These are phyloP conservation scores for Mycena metata DNA, from an alignment of 768 basidiomycete species.

Conservation along the genomic window DNA sequence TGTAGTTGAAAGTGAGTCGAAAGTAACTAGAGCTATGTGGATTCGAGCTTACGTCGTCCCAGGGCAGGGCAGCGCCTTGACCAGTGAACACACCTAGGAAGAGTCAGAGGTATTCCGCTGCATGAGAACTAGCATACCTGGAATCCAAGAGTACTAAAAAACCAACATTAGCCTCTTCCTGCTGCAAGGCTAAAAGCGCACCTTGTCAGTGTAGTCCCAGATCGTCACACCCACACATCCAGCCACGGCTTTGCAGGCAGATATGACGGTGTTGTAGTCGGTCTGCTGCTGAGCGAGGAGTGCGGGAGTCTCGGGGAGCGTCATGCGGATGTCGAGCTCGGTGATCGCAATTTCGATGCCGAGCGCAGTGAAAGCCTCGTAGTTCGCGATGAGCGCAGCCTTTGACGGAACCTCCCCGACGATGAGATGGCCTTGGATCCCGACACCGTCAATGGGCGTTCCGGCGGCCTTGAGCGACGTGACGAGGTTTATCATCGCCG, in stretches of 20 bases:
- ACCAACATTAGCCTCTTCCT: background rate
- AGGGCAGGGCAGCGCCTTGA: slow-evolving; percentile 44
- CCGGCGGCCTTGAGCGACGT: slow-evolving; percentile 52
- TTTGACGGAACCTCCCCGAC: slow-evolving; percentile 66
- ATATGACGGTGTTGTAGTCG: slow-evolving; percentile 70
- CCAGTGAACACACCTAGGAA: slow-evolving; percentile 41
- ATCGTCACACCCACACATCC: slow-evolving; percentile 55
- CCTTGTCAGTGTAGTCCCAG: slow-evolving; percentile 47
- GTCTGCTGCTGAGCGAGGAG: slow-evolving; percentile 66
- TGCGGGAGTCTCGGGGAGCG: slow-evolving; percentile 62
- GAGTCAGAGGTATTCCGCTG: background rate
- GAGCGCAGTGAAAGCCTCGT: slow-evolving; percentile 67
- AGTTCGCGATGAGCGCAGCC: slow-evolving; percentile 57
- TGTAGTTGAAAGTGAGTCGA: too few relatives aligned
- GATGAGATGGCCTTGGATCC: slow-evolving; percentile 72
- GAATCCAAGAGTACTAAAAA: slow-evolving; percentile 45
- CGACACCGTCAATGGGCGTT: slow-evolving; percentile 65
- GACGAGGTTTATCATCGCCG: slow-evolving; percentile 59
- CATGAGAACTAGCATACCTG: background rate
- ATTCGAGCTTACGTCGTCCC: slow-evolving; percentile 37
- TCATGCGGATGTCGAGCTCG: slow-evolving; percentile 76
- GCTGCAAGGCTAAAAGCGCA: background rate
- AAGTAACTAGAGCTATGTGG: too few relatives aligned
- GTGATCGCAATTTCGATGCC: slow-evolving; percentile 79
- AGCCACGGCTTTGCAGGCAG: slow-evolving; percentile 63